These are phyloP conservation scores for Lindgomyces ingoldianus DNA, from an alignment of 495 filamentous ascomycete genomes.

Conservation along the genomic window DNA sequence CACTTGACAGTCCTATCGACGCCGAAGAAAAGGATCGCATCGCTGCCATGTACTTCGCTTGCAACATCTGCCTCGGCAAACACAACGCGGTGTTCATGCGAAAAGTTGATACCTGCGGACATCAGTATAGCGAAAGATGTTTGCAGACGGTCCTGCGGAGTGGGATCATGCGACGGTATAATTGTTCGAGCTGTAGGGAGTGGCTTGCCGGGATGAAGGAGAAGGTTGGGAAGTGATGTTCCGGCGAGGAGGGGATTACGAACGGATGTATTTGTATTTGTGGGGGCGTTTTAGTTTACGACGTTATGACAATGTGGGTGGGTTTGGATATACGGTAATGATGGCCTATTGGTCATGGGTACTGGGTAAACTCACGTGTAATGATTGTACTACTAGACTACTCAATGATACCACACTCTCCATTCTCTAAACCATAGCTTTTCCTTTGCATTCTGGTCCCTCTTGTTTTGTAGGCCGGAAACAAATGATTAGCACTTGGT, in stretches of 20 bases:
- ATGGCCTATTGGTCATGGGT: too few species aligned
- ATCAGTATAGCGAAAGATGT: slow-evolving; percentile 16
- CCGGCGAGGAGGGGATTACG: neutral
- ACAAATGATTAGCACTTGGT: too few species aligned
- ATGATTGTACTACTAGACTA: too few species aligned
- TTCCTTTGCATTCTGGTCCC: too few species aligned
- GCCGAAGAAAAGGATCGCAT: slow-evolving; percentile 3
- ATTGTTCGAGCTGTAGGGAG: slow-evolving; percentile 18
- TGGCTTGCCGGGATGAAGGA: slow-evolving; percentile 5
- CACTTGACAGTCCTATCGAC: neutral
- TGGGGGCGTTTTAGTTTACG: neutral
- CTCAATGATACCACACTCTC: too few species aligned
- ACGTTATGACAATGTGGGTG: neutral
- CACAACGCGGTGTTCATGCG: slow-evolving; percentile 7
- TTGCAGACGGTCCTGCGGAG: slow-evolving; percentile 3
- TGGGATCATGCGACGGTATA: slow-evolving; percentile 10
- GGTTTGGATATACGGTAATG: neutral
- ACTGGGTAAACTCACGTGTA: too few species aligned
- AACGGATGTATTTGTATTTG: neutral
- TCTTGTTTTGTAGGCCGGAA: too few species aligned
- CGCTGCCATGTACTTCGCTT: slow-evolving; percentile 17
- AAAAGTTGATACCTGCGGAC: slow-evolving; percentile 2
- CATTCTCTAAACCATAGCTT: too few species aligned
- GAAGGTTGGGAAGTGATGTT: neutral
- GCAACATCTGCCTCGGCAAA: slow-evolving; percentile 24